Evolutionary conservation across 1,139 yeast species (phyloP).

Genomic region (Candida glucosophila): DNA sequence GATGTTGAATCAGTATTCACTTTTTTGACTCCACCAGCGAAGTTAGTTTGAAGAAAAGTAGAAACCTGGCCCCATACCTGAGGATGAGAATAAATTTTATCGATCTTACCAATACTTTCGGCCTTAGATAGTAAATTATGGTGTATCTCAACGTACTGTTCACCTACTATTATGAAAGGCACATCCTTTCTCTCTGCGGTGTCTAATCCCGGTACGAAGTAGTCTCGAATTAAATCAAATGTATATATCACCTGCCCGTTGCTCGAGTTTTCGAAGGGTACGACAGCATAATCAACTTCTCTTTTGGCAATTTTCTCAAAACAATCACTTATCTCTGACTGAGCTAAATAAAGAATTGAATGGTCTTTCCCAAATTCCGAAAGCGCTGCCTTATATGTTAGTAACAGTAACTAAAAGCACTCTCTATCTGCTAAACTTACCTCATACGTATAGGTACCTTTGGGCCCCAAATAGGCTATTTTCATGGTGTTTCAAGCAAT

Average conservation of each 20-base stretch:
- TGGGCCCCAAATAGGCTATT: constrained; percentile 79
- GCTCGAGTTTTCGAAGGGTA: constrained; percentile 90
- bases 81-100: constrained; percentile 78
- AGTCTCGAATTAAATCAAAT: constrained; percentile 69
- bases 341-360: constrained; percentile 22
- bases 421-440: constrained; percentile 27
- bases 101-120: constrained; percentile 32
- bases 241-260: constrained; percentile 90
- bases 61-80: constrained; percentile 96
- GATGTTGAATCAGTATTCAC: constrained; percentile 77
- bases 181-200: constrained; percentile 3
- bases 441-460: constrained; percentile 87
- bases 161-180: constrained; percentile 54
- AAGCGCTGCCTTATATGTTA: constrained; percentile 52
- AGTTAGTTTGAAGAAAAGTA: constrained; percentile 32
- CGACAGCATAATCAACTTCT: constrained; percentile 62
- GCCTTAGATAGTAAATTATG: constrained; percentile 63
- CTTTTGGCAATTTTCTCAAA: constrained; percentile 42
- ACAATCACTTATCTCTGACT: constrained; percentile 51
- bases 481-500: too few species aligned
- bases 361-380: constrained; percentile 51
- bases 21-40: constrained; percentile 30
- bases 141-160: constrained; percentile 74
- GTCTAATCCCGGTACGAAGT: constrained; percentile 25
- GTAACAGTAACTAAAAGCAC: constrained; percentile 1